These are phyloP conservation scores for Tricholomella constricta DNA, from an alignment of 768 basidiomycete species.

Conservation along the genomic window DNA sequence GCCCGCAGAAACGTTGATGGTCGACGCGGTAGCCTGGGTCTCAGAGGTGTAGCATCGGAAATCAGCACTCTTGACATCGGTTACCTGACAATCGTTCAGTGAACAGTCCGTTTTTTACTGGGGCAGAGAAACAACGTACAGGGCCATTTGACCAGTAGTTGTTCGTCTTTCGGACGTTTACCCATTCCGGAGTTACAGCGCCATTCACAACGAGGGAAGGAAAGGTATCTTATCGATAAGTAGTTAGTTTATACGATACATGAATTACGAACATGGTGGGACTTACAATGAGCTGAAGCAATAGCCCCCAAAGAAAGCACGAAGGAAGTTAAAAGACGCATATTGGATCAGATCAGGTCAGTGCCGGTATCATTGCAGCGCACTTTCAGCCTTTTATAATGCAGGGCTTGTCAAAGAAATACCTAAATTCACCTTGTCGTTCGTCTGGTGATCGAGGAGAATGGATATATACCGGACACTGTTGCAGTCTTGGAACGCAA, in stretches of 20 bases:
- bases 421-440: too few species aligned
- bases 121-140: not conserved
- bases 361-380: too few species aligned
- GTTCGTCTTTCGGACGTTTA: constrained; percentile 20
- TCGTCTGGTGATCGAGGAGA: too few species aligned
- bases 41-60: constrained; percentile 31
- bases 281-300: constrained; percentile 15
- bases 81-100: too few species aligned
- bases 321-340: not conserved
- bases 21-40: constrained; percentile 27
- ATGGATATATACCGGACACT: too few species aligned
- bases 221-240: constrained; percentile 25
- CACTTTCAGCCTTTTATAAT: too few species aligned
- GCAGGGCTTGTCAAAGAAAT: too few species aligned
- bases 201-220: constrained; percentile 21
- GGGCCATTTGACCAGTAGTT: constrained; percentile 12
- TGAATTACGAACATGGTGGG: too few species aligned
- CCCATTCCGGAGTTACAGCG: constrained; percentile 17
- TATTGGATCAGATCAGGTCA: too few species aligned
- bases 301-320: not conserved
- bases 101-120: too few species aligned
- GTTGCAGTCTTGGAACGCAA: too few species aligned
- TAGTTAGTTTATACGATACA: not conserved
- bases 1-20: constrained; percentile 33
- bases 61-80: constrained; percentile 30